phyloP scores from a whole-genome alignment of 1,139 yeast genomes.

The Suhomyces taliae region DNA sequence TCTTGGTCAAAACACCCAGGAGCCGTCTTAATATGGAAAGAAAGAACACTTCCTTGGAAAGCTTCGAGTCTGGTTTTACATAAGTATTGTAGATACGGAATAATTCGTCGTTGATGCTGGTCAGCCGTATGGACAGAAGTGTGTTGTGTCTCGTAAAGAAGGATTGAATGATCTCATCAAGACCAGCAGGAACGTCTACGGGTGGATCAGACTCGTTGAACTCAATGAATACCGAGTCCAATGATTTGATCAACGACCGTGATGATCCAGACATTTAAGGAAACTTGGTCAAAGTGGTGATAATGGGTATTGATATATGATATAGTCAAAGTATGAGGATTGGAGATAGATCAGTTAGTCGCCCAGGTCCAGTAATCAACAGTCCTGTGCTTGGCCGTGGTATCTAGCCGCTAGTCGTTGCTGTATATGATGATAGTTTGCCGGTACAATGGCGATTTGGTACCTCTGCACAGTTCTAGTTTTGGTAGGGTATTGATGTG shows the following conservation, averaged over 20 bases:
- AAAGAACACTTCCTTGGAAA: conserved; percentile 44
- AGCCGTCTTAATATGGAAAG: conserved; percentile 43
- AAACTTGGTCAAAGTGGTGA: neutral
- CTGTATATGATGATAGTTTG: too few species aligned
- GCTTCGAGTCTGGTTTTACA: conserved; percentile 32
- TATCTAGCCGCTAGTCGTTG: too few species aligned
- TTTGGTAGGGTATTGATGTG: too few species aligned
- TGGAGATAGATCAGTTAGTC: too few species aligned
- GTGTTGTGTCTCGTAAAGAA: conserved; percentile 44
- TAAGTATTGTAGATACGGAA: conserved; percentile 41
- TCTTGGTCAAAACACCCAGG: conserved; percentile 39
- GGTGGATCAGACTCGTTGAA: conserved; percentile 23
- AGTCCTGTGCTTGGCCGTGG: too few species aligned
- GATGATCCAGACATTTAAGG: conserved; percentile 35
- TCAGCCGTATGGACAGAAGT: conserved; percentile 32
- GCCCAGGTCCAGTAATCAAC: too few species aligned
- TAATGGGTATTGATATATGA: too few species aligned
- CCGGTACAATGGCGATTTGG: too few species aligned
- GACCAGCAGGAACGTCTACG: conserved; percentile 7
- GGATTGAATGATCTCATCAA: conserved; percentile 20
- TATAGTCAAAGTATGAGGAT: too few species aligned
- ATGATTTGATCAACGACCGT: conserved; percentile 31
- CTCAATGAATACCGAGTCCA: conserved; percentile 28
- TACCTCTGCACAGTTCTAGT: too few species aligned
- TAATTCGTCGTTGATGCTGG: conserved; percentile 51